A percentile compares a stretch with the other conserved stretches of the same genome.
phyloP scores from a whole-genome alignment of 176 grass and related monocot genomes.

The Oryza australiensis region DNA sequence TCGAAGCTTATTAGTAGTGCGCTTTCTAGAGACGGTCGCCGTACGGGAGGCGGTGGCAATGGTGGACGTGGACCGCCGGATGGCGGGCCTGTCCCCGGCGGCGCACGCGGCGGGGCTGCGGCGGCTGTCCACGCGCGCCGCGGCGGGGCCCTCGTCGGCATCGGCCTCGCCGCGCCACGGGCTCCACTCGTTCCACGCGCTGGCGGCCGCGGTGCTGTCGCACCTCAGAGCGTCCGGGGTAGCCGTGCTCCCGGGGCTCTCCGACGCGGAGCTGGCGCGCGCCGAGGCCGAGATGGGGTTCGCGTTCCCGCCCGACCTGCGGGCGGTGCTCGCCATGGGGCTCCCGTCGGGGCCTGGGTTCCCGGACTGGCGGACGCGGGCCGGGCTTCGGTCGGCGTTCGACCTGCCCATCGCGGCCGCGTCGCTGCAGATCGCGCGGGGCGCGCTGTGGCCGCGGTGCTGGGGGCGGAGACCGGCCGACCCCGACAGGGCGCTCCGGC shows the following conservation, averaged over 20 bases:
- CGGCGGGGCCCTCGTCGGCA: conserved; percentile 48
- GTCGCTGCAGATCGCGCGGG: conserved; percentile 57
- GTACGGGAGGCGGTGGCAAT: conserved; percentile 37
- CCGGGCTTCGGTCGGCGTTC: conserved; percentile 38
- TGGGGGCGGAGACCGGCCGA: conserved; percentile 68
- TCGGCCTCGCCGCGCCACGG: conserved; percentile 58
- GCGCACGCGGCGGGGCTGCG: conserved; percentile 75
- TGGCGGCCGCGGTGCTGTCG: conserved; percentile 53
- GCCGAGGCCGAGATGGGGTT: conserved; percentile 76
- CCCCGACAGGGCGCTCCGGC: conserved; percentile 54
- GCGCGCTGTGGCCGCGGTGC: conserved; percentile 77
- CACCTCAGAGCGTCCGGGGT: conserved; percentile 66
- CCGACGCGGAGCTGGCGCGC: conserved; percentile 64
- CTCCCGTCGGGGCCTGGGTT: conserved; percentile 68
- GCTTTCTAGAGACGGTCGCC: not conserved
- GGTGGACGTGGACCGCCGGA: conserved; percentile 78
- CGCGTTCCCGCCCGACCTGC: conserved; percentile 90
- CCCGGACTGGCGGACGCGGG: conserved; percentile 70
- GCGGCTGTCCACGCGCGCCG: conserved; percentile 79
- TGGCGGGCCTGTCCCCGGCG: conserved; percentile 48
- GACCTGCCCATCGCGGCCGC: conserved; percentile 68
- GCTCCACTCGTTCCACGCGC: conserved; percentile 63
- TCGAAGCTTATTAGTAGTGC: not conserved
- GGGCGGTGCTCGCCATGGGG: conserved; percentile 66
- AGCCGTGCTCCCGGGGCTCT: conserved; percentile 53